Percentiles rank a stretch among this genome's conserved stretches.
Evolutionary conservation across 2,329 filamentous ascomycete genomes (phyloP).

Genomic region (Beauveria asiatica): DNA sequence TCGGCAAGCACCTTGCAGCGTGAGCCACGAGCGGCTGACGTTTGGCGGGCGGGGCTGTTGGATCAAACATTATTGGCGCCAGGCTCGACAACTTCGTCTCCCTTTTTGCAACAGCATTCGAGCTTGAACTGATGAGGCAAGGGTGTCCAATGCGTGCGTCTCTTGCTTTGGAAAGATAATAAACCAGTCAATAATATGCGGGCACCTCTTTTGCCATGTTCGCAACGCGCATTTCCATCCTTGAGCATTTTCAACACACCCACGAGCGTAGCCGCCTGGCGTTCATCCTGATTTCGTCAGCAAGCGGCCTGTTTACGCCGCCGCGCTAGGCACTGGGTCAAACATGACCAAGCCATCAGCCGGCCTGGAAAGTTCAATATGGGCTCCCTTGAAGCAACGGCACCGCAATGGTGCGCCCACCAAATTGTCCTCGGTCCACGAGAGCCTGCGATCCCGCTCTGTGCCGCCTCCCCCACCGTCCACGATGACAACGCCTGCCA

Average conservation of each 20-base stretch:
- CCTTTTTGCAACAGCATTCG: neutral
- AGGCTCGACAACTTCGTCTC: neutral
- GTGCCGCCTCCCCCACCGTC: neutral
- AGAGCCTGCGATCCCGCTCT: constrained; percentile 5
- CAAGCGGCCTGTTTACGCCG: neutral
- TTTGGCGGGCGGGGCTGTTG: neutral
- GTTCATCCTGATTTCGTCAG: too few relatives aligned
- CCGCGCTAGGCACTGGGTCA: neutral
- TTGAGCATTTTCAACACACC: neutral
- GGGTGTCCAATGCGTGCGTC: neutral
- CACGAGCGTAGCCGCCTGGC: neutral
- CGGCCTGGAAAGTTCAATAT: constrained; percentile 5
- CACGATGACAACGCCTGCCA: neutral
- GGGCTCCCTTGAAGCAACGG: constrained; percentile 3
- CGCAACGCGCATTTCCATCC: neutral
- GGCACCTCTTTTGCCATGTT: neutral
- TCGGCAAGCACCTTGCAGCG: too few relatives aligned
- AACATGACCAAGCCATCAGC: neutral
- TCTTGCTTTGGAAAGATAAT: neutral
- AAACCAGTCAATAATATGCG: neutral
- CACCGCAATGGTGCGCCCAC: neutral
- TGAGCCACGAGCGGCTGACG: neutral
- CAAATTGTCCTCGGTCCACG: neutral
- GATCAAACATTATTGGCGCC: neutral
- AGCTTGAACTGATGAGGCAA: neutral